These are phyloP conservation scores for Puccinia polysora DNA, from an alignment of 1,284 basidiomycete genomes.

Conservation along the genomic window DNA sequence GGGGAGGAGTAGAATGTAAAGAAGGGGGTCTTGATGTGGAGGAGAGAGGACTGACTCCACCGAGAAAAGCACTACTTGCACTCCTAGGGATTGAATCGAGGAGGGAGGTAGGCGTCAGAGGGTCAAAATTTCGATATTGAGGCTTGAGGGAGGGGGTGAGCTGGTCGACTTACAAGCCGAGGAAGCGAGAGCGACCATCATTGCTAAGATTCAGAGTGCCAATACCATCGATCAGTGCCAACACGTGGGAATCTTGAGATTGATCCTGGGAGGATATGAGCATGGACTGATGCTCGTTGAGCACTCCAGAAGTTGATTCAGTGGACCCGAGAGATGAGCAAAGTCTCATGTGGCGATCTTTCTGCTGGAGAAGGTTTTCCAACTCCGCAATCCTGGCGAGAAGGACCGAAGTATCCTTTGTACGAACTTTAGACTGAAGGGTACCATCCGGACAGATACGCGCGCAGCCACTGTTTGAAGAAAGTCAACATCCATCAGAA, in stretches of 20 bases:
- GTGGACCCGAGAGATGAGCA: neutral
- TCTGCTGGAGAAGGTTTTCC: slow-evolving; percentile 27
- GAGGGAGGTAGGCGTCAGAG: neutral
- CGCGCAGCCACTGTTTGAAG: slow-evolving; percentile 29
- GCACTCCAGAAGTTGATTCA: too few species aligned
- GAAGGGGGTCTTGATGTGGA: neutral
- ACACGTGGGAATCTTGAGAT: slow-evolving; percentile 20
- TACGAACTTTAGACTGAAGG: slow-evolving; percentile 36
- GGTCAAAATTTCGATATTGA: neutral
- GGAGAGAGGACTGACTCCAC: slow-evolving; percentile 11
- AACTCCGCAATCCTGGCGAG: slow-evolving; percentile 36
- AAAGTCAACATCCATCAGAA: neutral
- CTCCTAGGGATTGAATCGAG: slow-evolving; percentile 18
- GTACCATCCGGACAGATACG: slow-evolving; percentile 42
- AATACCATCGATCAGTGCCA: slow-evolving; percentile 36
- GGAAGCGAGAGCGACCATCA: slow-evolving; percentile 41
- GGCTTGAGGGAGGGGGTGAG: neutral
- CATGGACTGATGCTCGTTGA: neutral
- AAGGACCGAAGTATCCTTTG: slow-evolving; percentile 40
- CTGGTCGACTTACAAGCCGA: slow-evolving; percentile 26
- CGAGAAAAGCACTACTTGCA: slow-evolving; percentile 39
- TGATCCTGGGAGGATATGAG: neutral
- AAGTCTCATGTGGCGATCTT: slow-evolving; percentile 21
- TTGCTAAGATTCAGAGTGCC: slow-evolving; percentile 40
- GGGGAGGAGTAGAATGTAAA: neutral